Base-by-base conservation (phyloP, 2,329 filamentous ascomycete genomes). In the Stromatinia cepivora region DNA sequence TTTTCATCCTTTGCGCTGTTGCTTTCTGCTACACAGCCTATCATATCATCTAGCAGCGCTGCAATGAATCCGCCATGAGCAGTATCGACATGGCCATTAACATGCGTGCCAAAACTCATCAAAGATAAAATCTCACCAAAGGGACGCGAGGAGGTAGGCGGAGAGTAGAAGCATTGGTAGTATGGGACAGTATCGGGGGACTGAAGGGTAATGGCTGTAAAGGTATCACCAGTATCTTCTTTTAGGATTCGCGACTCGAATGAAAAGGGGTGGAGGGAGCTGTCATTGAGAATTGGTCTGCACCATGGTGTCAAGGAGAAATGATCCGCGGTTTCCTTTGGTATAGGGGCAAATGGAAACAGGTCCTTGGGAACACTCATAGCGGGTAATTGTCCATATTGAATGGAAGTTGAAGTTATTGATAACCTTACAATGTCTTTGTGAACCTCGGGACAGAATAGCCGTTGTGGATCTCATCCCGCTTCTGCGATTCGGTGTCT, bases 41-140 rank as follows among this genome's bases (percentile, higher is more conserved):
- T 83, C 11, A 81, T 79, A 74, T 90, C 87, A 74, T 91, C 88
- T 13, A 90, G 75, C 22, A 90, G 74, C 0, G 84, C 81, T 4
- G 83, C 82, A 3, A 86, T 81, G 52, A 90, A 82, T 0, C 88
- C 88, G 31, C 88, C 88, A 75, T 90, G 88, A n/a, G 81, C 79
- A 3, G 86, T 81, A 13, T 81, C 79, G 3, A 83, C 78, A 74
- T 86, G 84, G 1, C 88, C 87, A 72, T 86, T 86, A 48, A 90
- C 71, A 20, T 82, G 84, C 11, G 80, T 73, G 2, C 85, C 87
- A 1, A 89, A 78, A 15, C 77, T 71, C 7, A 76, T 13, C 17
- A 77, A 45, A 1, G 58, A 50, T 2, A 75, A 15, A 9, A 72
- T 46, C 52, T 76, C 71, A 22, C 65, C 57, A 22, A 66, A 52